Base-by-base conservation (phyloP, 495 filamentous ascomycete species). In the Letharia lupina region DNA sequence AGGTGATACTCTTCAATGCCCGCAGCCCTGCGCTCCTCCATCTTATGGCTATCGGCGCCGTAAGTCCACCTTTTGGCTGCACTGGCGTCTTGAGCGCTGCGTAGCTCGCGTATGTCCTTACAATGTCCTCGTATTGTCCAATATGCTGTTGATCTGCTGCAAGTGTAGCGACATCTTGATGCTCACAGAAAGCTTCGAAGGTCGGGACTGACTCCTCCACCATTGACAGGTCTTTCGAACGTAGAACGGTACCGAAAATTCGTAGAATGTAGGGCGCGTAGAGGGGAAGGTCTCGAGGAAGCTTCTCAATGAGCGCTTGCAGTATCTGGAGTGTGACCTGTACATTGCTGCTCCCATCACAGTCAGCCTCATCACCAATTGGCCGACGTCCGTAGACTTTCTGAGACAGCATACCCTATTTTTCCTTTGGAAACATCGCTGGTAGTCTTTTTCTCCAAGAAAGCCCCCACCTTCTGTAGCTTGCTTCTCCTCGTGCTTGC, bases 301-400 rank as follows among this genome's bases (percentile, higher is more conserved):
- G 82, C 76, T 96, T 96, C 72, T 96, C 91, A 76, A 97, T 91
- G 65, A 97, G 82, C 44, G 92, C 90, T 48, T 86, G 86, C 63
- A 96, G 77, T 63, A 97, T 95, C 71, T 93, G 87, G 45, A 97
- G 86, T 28, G 91, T 95, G 64, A 97, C 91, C 76, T 96, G 91
- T 47, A 96, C 90, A 78, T 96, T 94, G 65, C 91, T 96, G 69
- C 41, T 60, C 39, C 11, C 40, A 13, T 28, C 57, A 20, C 10
- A 45, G 20, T 65, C 42, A 68, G 68, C 56, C 58, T 48, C 23
- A 42, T 20, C 48, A 40, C 56, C 40, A 60, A 69, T 62, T 64
- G 40, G 18, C 2, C 4, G 16, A 41, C 16, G 23, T 12, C 8
- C 11, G 6, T 31, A 15, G 16, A 63, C 47, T 44, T 11, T 45